Base-by-base conservation (phyloP, 2,329 filamentous ascomycete genomes). In the Ophiocordyceps camponoti-leonardi region DNA sequence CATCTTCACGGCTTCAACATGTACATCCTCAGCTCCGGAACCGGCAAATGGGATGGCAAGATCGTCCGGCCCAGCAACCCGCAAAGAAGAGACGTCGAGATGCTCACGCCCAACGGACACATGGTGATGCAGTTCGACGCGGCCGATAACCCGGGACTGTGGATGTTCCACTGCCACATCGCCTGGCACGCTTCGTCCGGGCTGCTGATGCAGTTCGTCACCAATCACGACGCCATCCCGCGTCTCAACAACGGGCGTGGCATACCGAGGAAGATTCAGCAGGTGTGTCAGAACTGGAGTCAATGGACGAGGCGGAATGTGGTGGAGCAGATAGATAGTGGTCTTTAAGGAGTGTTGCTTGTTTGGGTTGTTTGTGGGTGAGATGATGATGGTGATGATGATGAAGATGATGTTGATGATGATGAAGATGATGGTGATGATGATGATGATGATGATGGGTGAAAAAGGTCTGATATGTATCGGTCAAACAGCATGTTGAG, bases 1-100 rank as follows among this genome's bases (percentile, higher is more conserved):
- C 80, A 85, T 59, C 57, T 83, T 2, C 80, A 86, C 62, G 79
- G 79, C 11, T 75, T 81, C 59, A 81, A 86, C 62, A 81, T 85
- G 66, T 79, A 77, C 54, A 63, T 86, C 43, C 67, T 86, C 0
- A 64, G 73, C 33, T 70, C 72, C 51, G 71, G 72, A 1, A 45
- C 54, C 4, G 68, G 70, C 2, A 45, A 52, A 3, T 75, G 67
- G 68, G 61, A 68, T 52, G 64, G 66, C 30, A 60, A 52, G 33
- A 62, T 69, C 23, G 52, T 66, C 41, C 62, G 63, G 46, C 49
- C 58, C 2, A 44, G 53, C 16, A 77, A 77, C 53, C 73, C 73
- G 0, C 63, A 67, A 49, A 63, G 73, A 12, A 63, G 73, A 18
- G 73, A 77, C 49, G 70, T 74, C 4, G 62, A 69, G 28, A 59